Evolutionary conservation across 345 rosid species (phyloP).

Genomic region (Euphorbia tirucalli): DNA sequence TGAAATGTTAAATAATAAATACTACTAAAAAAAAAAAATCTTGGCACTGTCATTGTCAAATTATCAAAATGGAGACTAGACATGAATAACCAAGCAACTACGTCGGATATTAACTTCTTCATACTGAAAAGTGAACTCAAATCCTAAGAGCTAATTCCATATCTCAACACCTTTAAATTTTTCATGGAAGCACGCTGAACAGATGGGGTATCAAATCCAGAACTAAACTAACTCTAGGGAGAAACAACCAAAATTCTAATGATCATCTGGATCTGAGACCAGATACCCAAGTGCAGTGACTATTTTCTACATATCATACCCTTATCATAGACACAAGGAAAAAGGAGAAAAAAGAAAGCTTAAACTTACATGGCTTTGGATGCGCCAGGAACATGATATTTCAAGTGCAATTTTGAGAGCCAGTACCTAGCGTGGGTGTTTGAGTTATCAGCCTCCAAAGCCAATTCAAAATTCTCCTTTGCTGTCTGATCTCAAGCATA

Average conservation of each 20-base stretch:
- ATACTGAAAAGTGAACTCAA: not conserved
- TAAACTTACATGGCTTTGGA: conserved; percentile 76
- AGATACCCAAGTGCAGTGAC: not conserved
- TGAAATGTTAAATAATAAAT: not conserved
- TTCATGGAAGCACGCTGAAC: not conserved
- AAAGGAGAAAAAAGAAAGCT: not conserved
- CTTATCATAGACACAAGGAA: not conserved
- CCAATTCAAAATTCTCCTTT: conserved; percentile 89
- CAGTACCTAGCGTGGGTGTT: conserved; percentile 85
- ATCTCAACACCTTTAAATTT: conserved; percentile 9
- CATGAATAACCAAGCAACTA: not conserved
- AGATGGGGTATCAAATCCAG: conserved; percentile 2
- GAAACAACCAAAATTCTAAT: not conserved
- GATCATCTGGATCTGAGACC: not conserved
- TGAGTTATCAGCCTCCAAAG: conserved; percentile 68
- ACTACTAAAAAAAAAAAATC: no score
- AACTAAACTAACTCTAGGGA: not conserved
- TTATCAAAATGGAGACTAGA: not conserved
- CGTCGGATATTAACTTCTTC: not conserved
- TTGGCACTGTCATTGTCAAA: not conserved
- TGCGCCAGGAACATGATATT: conserved; percentile 82
- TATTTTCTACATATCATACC: not conserved
- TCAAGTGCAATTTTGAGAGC: conserved; percentile 78
- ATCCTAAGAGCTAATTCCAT: no score
- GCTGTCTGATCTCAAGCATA: conserved; percentile 48